These are phyloP conservation scores for Penicillium sp. DNA, from an alignment of 2,329 filamentous ascomycete genomes.

Conservation along the genomic window DNA sequence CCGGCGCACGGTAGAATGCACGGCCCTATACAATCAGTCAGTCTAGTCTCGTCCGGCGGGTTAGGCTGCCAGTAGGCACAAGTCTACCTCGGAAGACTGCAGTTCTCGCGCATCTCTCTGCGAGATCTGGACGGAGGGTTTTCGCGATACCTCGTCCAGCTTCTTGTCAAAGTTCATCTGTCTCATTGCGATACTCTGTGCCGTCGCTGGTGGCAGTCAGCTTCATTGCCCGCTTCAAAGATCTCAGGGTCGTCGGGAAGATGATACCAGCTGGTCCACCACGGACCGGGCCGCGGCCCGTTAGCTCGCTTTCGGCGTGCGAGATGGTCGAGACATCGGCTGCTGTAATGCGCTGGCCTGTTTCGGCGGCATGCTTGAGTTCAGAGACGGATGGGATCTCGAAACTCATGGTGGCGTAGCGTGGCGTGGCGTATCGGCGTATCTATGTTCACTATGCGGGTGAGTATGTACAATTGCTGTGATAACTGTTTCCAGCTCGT, in stretches of 20 bases:
- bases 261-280: conserved; percentile 37
- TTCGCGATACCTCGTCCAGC: conserved; percentile 35
- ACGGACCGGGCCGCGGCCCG: conserved; percentile 34
- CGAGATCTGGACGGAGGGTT: conserved; percentile 38
- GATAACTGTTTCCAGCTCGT: no score
- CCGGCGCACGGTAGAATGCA: conserved; percentile 38
- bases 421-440: no score
- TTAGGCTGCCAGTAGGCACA: no score
- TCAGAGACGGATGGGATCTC: conserved; percentile 36
- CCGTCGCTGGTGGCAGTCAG: conserved; percentile 31
- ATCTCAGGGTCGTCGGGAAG: not conserved
- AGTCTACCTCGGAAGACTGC: conserved; percentile 35
- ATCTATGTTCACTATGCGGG: not conserved
- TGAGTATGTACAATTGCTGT: not conserved
- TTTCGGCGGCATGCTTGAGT: conserved; percentile 36
- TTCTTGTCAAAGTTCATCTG: conserved; percentile 41
- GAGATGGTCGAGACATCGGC: conserved; percentile 38
- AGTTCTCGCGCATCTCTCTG: conserved; percentile 37
- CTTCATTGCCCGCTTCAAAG: not conserved
- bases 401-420: conserved; percentile 21
- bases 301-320: conserved; percentile 37
- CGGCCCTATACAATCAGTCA: conserved; percentile 28
- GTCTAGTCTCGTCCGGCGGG: not conserved
- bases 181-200: conserved; percentile 37
- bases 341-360: conserved; percentile 37